Evolutionary conservation across 208 protist genomes (phyloP), one percentile per base, ranked within the genome.

Genomic region (Vickermania ingenoplastis): DNA sequence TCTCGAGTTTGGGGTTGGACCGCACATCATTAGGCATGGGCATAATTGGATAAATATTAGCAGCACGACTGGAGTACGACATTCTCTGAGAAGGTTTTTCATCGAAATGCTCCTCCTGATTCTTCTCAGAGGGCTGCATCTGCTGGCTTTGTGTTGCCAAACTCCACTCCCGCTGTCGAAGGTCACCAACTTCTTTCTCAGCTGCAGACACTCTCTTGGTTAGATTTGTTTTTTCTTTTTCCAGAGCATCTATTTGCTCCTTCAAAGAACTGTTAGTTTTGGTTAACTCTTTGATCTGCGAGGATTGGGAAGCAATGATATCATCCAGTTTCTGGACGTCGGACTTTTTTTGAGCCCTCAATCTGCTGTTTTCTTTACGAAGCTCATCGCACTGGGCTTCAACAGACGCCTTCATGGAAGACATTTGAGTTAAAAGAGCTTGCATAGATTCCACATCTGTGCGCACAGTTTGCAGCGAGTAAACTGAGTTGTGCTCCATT

Each of bases 391-490:
- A 27, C 51, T 55, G 22, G 21, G 51, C 5, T 11, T 28, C n/a
- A 25, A 55, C 7, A 45, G 50, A 5, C 22, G 50, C 50, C 53
- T 51, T 77, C 59, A 52, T 81, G 70, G 0, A 57, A 57, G 30
- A 64, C 61, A 59, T 80, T 71, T 27, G 54, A 54, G 13, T 74
- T 67, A n/a, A 62, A 52, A 23, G 61, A 61, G 24, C 69, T 61
- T 36, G 71, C 30, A 29, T 81, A 73, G 1, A 61, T 53, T 88
- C 81, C 4, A 91, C 57, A 31, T 86, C 77, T 29, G 45, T 63
- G 0, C 80, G 71, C 26, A 91, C 53, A 48, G 82, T 78, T 7
- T 71, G 73, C 62, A 87, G 45, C 1, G 75, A 77, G 57, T 50
- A 66, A 27, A 82, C 62, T 1, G 77, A 71, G 11, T 59, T 65